Evolutionary conservation across 257 asterid species (phyloP), one percentile per base, ranked within the genome.

Genomic region (Agastache rugosa): DNA sequence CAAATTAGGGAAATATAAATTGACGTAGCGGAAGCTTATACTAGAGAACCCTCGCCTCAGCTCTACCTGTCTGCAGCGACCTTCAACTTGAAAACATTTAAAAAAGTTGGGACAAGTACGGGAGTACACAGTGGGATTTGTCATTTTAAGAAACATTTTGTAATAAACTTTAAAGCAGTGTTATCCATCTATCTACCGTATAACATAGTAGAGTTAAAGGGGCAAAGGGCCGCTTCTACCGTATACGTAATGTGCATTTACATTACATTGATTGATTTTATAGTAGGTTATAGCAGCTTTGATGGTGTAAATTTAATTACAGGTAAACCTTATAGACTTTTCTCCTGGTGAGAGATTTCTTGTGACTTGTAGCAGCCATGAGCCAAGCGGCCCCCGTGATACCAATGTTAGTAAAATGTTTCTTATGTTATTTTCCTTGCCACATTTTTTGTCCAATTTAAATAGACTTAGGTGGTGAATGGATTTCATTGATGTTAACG

Each of bases 341-440:
- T 95, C 99, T 54, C 99, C 97, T 7, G 94, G 96, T 44, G 99
- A 95, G 83, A 88, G 75, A 69, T 95, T 80, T 76, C 78, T 95
- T 84, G 98, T 95, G 75, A 95, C 99, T 35, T 95, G 89, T 84
- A 95, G 99, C 90, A 93, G 96, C 85, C 97, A 90, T 23, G 98
- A 87, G 81, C 97, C 99, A 22, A 92, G 93, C 88, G 92, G 87
- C 77, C 99, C 99, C 31, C 96, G 96, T 4, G 99, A 95, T 65
- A 89, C 96, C 74, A 97, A 95, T 84, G 98, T 31, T 4, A 31
- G 37, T 94, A 85, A 83, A 12, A 44, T 44, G 25, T 59, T 41
- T 29, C 11, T 31, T 56, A 15, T 42, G n/a, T 25, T 29, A 19
- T 39, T 27, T 31, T 42, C 27, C 5, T 44, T 53, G 34, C 35